Evolutionary conservation across 2,329 filamentous ascomycete species (phyloP).

Genomic region (Xylariaceae sp.): DNA sequence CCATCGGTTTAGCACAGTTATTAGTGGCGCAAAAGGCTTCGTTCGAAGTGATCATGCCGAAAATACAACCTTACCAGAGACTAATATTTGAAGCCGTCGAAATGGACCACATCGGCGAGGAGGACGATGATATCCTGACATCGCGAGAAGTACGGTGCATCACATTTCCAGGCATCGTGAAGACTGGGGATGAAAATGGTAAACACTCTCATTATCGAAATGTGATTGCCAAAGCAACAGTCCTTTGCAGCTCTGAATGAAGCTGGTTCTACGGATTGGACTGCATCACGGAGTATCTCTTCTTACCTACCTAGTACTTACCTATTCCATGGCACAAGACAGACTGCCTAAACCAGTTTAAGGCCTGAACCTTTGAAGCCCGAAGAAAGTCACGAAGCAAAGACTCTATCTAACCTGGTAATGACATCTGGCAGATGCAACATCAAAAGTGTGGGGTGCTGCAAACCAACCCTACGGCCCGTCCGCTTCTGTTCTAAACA

Average conservation of each 20-base stretch:
- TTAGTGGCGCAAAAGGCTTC: constrained; percentile 55
- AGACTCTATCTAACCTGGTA: neutral
- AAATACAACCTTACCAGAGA: constrained; percentile 47
- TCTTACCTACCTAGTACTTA: too few species aligned
- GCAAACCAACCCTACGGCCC: neutral
- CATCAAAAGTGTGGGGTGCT: constrained; percentile 3
- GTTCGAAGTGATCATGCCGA: constrained; percentile 52
- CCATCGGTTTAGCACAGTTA: constrained; percentile 52
- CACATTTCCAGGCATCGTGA: constrained; percentile 59
- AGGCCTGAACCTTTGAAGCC: too few species aligned
- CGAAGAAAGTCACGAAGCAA: constrained; percentile 5
- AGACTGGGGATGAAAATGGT: constrained; percentile 60
- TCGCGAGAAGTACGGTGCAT: constrained; percentile 55
- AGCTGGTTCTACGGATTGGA: neutral
- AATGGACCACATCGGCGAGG: constrained; percentile 64
- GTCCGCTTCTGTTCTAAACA: constrained; percentile 1
- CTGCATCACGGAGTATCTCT: too few species aligned
- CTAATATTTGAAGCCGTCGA: constrained; percentile 51
- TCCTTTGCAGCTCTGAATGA: constrained; percentile 52
- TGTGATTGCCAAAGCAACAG: constrained; percentile 60
- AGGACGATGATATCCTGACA: constrained; percentile 51
- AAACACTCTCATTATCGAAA: constrained; percentile 56
- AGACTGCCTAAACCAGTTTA: too few species aligned
- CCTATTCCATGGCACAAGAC: too few species aligned
- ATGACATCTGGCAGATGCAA: neutral